A percentile compares a stretch with the other conserved stretches of the same genome.
phyloP scores from a whole-genome alignment of 768 basidiomycete genomes.

The Suillus subluteus region DNA sequence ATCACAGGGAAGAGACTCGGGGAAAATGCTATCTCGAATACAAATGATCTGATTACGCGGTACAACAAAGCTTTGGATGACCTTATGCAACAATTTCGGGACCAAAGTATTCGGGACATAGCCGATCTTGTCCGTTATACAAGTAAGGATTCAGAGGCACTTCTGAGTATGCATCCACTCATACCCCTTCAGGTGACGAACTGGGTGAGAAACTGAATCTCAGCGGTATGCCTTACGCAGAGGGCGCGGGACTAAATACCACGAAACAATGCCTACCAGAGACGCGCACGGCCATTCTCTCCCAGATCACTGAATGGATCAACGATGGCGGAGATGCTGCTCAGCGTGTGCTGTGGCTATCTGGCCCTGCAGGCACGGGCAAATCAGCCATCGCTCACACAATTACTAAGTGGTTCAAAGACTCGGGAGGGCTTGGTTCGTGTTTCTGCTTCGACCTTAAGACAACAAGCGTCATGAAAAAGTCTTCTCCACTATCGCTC shows the following conservation, averaged over 20 bases:
- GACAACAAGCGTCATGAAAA: conserved; percentile 8
- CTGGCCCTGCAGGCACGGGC: conserved; percentile 27
- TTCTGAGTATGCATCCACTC: background rate
- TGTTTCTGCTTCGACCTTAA: conserved; percentile 20
- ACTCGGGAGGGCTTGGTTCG: conserved; percentile 20
- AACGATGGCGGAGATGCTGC: background rate
- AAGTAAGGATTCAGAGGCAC: background rate
- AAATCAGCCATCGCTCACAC: conserved; percentile 34
- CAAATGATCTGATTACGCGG: background rate
- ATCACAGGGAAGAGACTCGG: conserved; percentile 1
- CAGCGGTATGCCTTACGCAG: conserved; percentile 4
- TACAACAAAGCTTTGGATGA: background rate
- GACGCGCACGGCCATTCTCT: conserved; percentile 18
- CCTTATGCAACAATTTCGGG: conserved; percentile 2
- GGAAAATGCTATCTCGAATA: background rate
- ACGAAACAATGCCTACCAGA: conserved; percentile 19
- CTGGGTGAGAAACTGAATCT: background rate
- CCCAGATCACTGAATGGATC: conserved; percentile 22
- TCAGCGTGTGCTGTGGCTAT: conserved; percentile 17
- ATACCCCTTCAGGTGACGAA: background rate
- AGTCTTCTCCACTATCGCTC: conserved; percentile 36
- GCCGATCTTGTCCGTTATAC: background rate
- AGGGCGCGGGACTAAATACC: conserved; percentile 3
- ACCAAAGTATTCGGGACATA: background rate
- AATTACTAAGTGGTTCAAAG: conserved; percentile 14